Evolutionary conservation across 345 rosid species (phyloP), one percentile per base, ranked within the genome.

Genomic region (Ceriops zippeliana): DNA sequence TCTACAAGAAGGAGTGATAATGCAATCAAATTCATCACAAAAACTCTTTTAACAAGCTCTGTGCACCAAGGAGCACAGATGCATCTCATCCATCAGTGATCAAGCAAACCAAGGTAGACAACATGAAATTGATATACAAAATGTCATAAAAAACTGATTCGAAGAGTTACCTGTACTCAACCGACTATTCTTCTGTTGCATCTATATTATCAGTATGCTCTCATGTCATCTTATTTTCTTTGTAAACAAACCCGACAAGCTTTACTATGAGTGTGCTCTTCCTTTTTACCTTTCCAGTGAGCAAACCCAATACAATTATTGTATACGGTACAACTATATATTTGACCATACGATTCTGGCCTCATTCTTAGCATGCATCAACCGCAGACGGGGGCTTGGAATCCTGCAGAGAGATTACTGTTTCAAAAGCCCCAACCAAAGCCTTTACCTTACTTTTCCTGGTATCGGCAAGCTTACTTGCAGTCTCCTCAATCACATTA

Each of bases 401-500:
- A 35, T 76, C 80, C 69, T 71, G 73, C 49, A 64, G 65, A 58
- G 73, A 71, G 61, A 71, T 67, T 62, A 76, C 75, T 4, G 76
- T 32, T 68, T 76, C 80, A 24, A 76, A 76, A 57, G 80, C 80
- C 68, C 76, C 69, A 27, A 76, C 76, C 37, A 76, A 35, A 37
- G 69, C 80, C 57, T 72, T 67, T 52, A 76, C 80, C 53, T 76
- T 76, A 56, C 76, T 67, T 61, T 63, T 71, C 61, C 52, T 76
- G 16, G 52, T 63, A 70, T 67, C 57, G 1, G 61, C 73, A 34
- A 76, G 73, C 76, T 76, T 72, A 67, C 20, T 63, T 52, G 80
- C 80, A 21, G 76, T 63, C 68, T 71, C 80, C 47, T 71, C 76
- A 5, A 76, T 76, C 73, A 76, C 31, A 11, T 72, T 58, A 59